Conservation (phyloP, 495 filamentous ascomycete species). For the Penicillium tannophilum region DNA sequence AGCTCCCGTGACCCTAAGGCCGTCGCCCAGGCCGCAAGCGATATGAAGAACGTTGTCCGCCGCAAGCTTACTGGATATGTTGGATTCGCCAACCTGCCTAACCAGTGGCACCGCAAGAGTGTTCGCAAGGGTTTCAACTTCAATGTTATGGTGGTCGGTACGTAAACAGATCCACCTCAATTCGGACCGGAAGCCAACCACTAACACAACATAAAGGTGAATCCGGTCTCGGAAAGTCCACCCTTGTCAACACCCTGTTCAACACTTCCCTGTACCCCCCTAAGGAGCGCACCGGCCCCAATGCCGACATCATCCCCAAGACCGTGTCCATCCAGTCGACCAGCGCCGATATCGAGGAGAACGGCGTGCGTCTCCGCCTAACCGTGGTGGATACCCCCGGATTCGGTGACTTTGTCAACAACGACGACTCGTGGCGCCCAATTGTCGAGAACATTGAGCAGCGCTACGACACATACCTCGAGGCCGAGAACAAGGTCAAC, state of each 20-base stretch:
- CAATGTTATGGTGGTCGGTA: constrained; percentile 99
- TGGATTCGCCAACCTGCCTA: constrained; percentile 97
- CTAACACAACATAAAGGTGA: constrained; percentile 64
- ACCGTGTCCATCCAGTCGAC: constrained; percentile 98
- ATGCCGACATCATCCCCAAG: constrained; percentile 97
- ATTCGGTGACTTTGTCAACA: constrained; percentile 99
- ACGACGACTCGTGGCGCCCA: constrained; percentile 97
- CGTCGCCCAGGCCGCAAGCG: constrained; percentile 71
- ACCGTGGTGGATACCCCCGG: constrained; percentile 98
- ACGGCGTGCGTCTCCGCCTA: constrained; percentile 93
- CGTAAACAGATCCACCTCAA: constrained; percentile 24
- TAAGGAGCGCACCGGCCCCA: constrained; percentile 95
- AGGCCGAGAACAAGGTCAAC: constrained; percentile 99
- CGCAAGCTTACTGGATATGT: constrained; percentile 98
- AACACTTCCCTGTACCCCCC: constrained; percentile 99
- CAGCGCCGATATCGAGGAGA: constrained; percentile 98
- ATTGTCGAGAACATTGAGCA: constrained; percentile 99
- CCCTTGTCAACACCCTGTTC: constrained; percentile 98
- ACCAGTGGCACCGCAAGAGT: constrained; percentile 99
- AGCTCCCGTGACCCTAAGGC: constrained; percentile 85
- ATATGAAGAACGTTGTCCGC: constrained; percentile 96
- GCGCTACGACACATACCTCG: constrained; percentile 95
- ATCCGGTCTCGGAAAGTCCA: constrained; percentile 98
- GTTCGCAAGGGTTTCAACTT: constrained; percentile 99
- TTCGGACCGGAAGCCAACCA: not conserved